Evolutionary conservation across 106 monocot species (phyloP).

Genomic region (Acorus calamus): DNA sequence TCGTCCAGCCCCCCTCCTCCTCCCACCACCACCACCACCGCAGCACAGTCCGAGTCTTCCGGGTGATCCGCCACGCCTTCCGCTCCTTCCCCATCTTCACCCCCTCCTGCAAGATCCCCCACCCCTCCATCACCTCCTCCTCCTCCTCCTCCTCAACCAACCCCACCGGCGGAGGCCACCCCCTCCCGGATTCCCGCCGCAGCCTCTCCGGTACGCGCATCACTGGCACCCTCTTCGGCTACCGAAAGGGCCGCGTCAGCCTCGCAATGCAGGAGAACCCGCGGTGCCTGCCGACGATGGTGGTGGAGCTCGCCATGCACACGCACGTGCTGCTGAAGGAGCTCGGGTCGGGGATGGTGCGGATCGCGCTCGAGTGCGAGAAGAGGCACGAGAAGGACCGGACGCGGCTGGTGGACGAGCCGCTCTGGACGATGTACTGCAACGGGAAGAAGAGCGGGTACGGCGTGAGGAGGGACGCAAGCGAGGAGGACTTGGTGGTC

Average conservation of each 20-base stretch:
- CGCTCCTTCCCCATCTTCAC: background rate
- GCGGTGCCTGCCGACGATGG: conserved; percentile 35
- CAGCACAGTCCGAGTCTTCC: too few relatives aligned
- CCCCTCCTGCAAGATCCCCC: conserved; percentile 3
- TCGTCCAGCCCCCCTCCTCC: conserved; percentile 17
- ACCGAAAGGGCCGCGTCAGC: conserved; percentile 32
- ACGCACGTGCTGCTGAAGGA: conserved; percentile 55
- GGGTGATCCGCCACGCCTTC: too few relatives aligned
- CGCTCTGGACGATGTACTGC: conserved; percentile 61
- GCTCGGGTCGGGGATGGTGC: conserved; percentile 54
- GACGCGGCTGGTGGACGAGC: conserved; percentile 36
- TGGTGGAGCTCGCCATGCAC: conserved; percentile 56
- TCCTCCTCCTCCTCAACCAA: too few relatives aligned
- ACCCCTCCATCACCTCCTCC: too few relatives aligned
- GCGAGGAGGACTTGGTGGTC: conserved; percentile 40
- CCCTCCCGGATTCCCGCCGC: background rate
- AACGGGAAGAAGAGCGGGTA: conserved; percentile 65
- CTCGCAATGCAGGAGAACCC: conserved; percentile 34
- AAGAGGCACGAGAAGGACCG: conserved; percentile 15
- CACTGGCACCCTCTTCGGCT: conserved; percentile 52
- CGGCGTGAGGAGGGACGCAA: conserved; percentile 40
- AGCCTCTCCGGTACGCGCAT: conserved; percentile 1
- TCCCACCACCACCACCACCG: conserved; percentile 19
- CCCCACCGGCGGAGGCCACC: background rate
- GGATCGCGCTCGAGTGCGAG: conserved; percentile 70